A percentile compares a stretch with the other conserved stretches of the same genome.
Evolutionary conservation across 2,329 filamentous ascomycete species (phyloP).

Genomic region (Ophiostoma tasmaniense): DNA sequence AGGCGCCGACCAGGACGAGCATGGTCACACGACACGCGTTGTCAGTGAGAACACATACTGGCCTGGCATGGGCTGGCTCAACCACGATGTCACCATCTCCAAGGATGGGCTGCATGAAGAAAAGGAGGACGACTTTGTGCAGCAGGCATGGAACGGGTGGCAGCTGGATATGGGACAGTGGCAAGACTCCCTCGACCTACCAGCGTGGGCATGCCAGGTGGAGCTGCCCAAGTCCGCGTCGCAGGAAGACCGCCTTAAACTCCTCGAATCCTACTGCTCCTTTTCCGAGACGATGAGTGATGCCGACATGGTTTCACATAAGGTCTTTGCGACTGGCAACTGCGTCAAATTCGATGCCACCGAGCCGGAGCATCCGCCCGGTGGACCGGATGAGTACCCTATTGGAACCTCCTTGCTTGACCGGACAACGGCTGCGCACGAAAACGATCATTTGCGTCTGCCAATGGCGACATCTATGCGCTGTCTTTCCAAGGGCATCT

Average conservation of each 20-base stretch:
- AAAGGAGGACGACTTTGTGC: constrained; percentile 53
- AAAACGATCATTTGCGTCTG: constrained; percentile 25
- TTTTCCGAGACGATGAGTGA: constrained; percentile 55
- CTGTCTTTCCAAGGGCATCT: constrained; percentile 26
- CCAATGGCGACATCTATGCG: constrained; percentile 30
- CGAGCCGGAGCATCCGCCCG: constrained; percentile 44
- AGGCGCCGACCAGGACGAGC: constrained; percentile 58
- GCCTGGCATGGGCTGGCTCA: constrained; percentile 68
- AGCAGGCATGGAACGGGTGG: constrained; percentile 62
- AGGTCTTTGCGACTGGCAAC: constrained; percentile 36
- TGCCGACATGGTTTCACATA: constrained; percentile 51
- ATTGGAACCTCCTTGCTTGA: constrained; percentile 42
- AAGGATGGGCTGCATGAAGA: constrained; percentile 11
- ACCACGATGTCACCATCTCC: constrained; percentile 46
- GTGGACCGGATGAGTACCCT: constrained; percentile 42
- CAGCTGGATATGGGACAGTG: constrained; percentile 54
- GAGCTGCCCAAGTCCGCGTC: constrained; percentile 15
- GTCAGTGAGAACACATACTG: constrained; percentile 74
- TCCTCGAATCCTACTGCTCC: constrained; percentile 43
- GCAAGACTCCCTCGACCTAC: constrained; percentile 35
- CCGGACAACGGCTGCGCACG: constrained; percentile 30
- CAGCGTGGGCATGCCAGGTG: constrained; percentile 31
- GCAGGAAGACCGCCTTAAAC: constrained; percentile 23
- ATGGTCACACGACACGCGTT: constrained; percentile 63
- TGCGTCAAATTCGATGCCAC: constrained; percentile 51